Conservation (phyloP, 2,329 filamentous ascomycete genomes). For the Diplodia sapinea region DNA sequence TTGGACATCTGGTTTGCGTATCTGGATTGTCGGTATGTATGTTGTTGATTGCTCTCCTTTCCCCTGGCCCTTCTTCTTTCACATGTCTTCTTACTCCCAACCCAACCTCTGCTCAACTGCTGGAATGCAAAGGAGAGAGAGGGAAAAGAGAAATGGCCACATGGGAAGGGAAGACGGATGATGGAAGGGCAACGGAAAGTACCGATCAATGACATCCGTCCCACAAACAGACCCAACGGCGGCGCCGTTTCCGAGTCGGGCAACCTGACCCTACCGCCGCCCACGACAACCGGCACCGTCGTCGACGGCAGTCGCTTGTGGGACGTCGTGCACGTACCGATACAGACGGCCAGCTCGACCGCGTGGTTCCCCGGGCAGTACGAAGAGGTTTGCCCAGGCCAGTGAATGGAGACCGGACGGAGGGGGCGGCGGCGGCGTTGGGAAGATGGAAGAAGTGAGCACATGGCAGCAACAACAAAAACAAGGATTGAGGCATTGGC, state of each 20-base stretch:
- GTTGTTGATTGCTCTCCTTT: not conserved
- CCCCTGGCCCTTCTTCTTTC: too few species aligned
- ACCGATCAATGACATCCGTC: too few species aligned
- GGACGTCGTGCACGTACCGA: not conserved
- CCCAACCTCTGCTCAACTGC: not conserved
- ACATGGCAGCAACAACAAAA: not conserved
- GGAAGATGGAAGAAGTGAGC: too few species aligned
- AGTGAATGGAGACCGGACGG: too few species aligned
- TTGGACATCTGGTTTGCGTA: conserved; percentile 3
- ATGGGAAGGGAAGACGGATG: not conserved
- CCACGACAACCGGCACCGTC: not conserved
- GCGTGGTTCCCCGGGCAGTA: conserved; percentile 19
- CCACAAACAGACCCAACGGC: not conserved
- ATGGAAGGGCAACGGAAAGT: not conserved
- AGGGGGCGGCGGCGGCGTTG: too few species aligned
- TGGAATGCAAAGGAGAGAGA: too few species aligned
- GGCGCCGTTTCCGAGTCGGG: conserved; percentile 11
- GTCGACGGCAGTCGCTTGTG: not conserved
- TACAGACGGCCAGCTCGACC: conserved; percentile 9
- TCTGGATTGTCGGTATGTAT: conserved; percentile 10
- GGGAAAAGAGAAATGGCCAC: too few species aligned
- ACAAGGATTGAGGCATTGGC: not conserved
- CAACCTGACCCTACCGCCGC: not conserved
- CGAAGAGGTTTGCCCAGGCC: conserved; percentile 3
- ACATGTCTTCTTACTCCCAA: too few species aligned